Conservation (phyloP, 495 filamentous ascomycete species). For the Penicillium odoratum region DNA sequence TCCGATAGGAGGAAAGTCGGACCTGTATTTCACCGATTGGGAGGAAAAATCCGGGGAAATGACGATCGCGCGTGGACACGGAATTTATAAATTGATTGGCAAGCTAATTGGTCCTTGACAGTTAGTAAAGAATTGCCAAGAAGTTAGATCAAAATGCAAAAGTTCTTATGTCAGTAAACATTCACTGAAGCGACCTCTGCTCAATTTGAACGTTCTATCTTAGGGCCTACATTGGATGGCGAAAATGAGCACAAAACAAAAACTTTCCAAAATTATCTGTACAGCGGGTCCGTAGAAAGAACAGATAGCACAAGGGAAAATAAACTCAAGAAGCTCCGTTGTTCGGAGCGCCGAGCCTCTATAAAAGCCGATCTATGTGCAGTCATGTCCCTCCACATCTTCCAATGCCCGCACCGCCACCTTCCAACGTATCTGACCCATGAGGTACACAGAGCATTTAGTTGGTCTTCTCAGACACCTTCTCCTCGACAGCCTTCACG, state of each 20-base stretch:
- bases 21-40: slow-evolving; percentile 33
- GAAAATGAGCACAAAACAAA: not conserved
- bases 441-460: slow-evolving; percentile 8
- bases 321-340: not conserved
- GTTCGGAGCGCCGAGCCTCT: slow-evolving; percentile 6
- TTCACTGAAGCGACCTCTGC: not conserved
- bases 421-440: not conserved
- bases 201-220: not conserved
- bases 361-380: slow-evolving; percentile 12
- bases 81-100: not conserved
- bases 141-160: too few species aligned
- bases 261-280: slow-evolving; percentile 24
- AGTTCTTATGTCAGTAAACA: too few species aligned
- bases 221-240: too few species aligned
- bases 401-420: slow-evolving; percentile 10
- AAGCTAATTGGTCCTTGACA: not conserved
- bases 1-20: slow-evolving; percentile 41
- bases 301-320: slow-evolving; percentile 1
- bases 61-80: not conserved
- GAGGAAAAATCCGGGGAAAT: slow-evolving; percentile 34
- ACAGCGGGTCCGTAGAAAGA: slow-evolving; percentile 22
- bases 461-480: slow-evolving; percentile 29
- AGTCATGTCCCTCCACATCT: slow-evolving; percentile 10
- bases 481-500: slow-evolving; percentile 24
- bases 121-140: not conserved